A percentile compares a stretch with the other conserved stretches of the same genome.
Conservation (phyloP, 805 yeast genomes). For the Saccharomycopsis lassenensis region DNA sequence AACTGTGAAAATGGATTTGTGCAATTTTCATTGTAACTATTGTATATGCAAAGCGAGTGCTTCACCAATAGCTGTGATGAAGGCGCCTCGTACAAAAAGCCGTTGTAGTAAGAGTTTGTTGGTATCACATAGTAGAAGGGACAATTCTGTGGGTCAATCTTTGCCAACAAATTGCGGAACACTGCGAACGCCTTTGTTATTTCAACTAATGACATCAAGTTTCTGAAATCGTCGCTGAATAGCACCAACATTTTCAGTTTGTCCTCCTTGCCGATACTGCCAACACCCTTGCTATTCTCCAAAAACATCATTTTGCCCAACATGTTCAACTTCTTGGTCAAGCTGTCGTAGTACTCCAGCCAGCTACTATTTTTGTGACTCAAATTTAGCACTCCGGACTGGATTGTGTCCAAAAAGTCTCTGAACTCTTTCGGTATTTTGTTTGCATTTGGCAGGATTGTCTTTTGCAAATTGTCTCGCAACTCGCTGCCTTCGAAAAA, state of each 20-base stretch:
- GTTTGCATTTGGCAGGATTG: background rate
- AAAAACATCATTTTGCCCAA: constrained; percentile 9
- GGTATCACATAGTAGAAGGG: constrained; percentile 31
- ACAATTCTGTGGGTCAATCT: constrained; percentile 23
- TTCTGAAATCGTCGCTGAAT: constrained; percentile 35
- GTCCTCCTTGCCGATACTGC: no score
- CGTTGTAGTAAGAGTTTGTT: constrained; percentile 28
- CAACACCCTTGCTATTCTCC: no score
- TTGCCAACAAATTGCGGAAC: constrained; percentile 30
- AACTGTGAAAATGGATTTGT: constrained; percentile 29
- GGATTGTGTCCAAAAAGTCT: constrained; percentile 1
- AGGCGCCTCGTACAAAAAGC: constrained; percentile 24
- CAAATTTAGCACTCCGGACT: constrained; percentile 10
- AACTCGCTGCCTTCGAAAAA: constrained; percentile 3
- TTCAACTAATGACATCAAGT: constrained; percentile 34
- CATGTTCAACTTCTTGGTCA: constrained; percentile 10
- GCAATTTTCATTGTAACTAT: constrained; percentile 34
- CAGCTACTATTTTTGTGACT: constrained; percentile 2
- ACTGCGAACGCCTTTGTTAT: constrained; percentile 37
- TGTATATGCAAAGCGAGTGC: constrained; percentile 54
- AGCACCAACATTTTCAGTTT: no score
- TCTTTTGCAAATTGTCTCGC: background rate
- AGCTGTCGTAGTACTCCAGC: constrained; percentile 24
- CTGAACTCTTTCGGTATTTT: background rate
- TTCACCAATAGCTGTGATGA: constrained; percentile 30